Evolutionary conservation across 768 basidiomycete genomes (phyloP), one percentile per base, ranked within the genome.

Genomic region (Boletus bicolor): DNA sequence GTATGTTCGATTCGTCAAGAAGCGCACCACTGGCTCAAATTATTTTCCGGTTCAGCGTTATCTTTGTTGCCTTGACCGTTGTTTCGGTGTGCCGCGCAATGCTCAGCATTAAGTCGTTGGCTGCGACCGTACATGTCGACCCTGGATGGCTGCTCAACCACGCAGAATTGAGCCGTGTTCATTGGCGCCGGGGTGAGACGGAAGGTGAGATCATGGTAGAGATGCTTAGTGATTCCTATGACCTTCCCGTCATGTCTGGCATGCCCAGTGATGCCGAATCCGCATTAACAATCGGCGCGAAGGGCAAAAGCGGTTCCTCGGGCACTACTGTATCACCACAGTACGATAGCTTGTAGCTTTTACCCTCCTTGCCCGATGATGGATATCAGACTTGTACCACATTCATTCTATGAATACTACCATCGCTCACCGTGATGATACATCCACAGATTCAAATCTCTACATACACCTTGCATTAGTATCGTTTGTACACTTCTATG

Each of bases 91-190:
- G 72, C 39, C 70, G 69, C 12, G 67, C 73, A 19, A 74, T 76
- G 73, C 68, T 78, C 45, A 73, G 70, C 55, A 75, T 77, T 44
- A 71, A 73, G 46, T 77, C 77, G 2, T 63, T 79, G n/a, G 75
- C 79, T 15, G 67, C 72, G 5, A 65, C 68, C 17, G 63, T 75
- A 19, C 73, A 76, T 34, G 74, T 78, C 7, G 73, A 76, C 36
- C 71, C 75, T 2, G 69, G 71, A 11, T 79, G 75, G 77, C 64
- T 79, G 8, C 70, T 81, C 24, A 79, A 70, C 60, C 72, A 76
- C 55, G 72, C 75, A 7, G 78, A 80, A 63, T 68, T 80, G 26
- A 75, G 73, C 39, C 76, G 78, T 26, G 72, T 80, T 4, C 69
- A 62, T 1, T 77, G 76, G 73, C 70, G 67, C 26, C 64, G 30